Evolutionary conservation across 75 land plant genomes (phyloP).

Genomic region (Sequoia sempervirens): DNA sequence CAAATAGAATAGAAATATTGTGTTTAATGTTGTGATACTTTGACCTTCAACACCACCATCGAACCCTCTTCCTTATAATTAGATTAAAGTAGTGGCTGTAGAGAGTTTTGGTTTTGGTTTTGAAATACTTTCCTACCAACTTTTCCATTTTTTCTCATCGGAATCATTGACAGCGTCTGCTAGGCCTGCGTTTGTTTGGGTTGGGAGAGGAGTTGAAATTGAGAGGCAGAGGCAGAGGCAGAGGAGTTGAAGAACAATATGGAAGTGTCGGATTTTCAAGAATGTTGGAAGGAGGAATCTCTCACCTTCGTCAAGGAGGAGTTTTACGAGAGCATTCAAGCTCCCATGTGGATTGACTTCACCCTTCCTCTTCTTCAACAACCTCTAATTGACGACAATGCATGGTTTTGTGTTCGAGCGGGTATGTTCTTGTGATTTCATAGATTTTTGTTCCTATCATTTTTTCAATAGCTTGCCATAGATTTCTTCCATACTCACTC

Average conservation of each 20-base stretch:
- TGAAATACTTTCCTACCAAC: too few relatives aligned
- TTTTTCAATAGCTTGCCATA: not conserved
- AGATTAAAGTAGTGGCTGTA: too few relatives aligned
- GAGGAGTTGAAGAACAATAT: not conserved
- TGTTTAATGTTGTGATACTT: too few relatives aligned
- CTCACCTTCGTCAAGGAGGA: not conserved
- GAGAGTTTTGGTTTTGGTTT: too few relatives aligned
- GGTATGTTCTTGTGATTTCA: not conserved
- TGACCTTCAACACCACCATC: too few relatives aligned
- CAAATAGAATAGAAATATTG: too few relatives aligned
- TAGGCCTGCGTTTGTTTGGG: too few relatives aligned
- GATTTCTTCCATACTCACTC: not conserved
- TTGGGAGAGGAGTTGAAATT: too few relatives aligned
- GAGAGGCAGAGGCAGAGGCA: too few relatives aligned
- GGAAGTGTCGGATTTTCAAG: slow-evolving; percentile 6
- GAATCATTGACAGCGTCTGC: too few relatives aligned
- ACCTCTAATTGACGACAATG: not conserved
- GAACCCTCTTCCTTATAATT: too few relatives aligned
- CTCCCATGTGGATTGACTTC: slow-evolving; percentile 12
- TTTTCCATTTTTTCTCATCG: too few relatives aligned
- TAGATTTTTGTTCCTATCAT: not conserved
- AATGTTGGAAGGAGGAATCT: not conserved
- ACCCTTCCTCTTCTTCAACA: not conserved
- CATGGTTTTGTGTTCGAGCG: slow-evolving; percentile 6
- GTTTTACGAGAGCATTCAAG: slow-evolving; percentile 7